Base-by-base conservation (phyloP, 2,329 filamentous ascomycete genomes). In the Exophiala mesophila region DNA sequence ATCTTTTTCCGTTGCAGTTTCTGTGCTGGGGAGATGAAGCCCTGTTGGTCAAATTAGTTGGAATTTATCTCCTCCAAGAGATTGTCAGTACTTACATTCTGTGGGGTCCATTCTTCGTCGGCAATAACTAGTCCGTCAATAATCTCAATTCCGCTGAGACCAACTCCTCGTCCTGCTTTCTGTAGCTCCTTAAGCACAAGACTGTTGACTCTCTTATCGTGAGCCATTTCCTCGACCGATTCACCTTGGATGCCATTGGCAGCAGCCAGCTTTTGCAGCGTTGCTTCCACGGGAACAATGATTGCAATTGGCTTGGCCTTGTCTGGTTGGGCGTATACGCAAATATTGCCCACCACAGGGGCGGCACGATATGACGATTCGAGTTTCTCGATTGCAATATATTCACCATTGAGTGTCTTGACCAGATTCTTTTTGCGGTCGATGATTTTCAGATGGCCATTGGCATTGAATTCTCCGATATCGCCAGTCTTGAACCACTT, bases 381-480 rank as follows among this genome's bases (percentile, higher is more conserved):
- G 46, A 97, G 80, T 72, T 89, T 96, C 72, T 97, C 90, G 3
- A 98, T 77, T 16, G 90, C 92, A 63, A 97, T 94, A 67, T 97
- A 97, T 73, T 97, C 90, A 55, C 90, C 90, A 47, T 89, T 88
- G 53, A 87, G 78, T 51, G 92, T 89, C 80, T 97, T 97, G 66
- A 97, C 86, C 42, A 97, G 73, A 68, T 97, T 97, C 82, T 97
- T 97, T 79, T 95, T 89, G 56, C 90, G 87, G 65, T 97, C 90
- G 60, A 97, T 89, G 62, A 97, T 83, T 56, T 75, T 78, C 53
- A 97, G 68, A 63, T 94, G 85, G 31, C 90, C 90, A 49, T 83
- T 74, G 32, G 70, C 62, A 64, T 90, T 82, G 58, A 90, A 92
- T 63, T 96, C 86, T 57, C 90, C 90, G 63, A 97, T 92, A 59